phyloP scores from a whole-genome alignment of 768 basidiomycete genomes.

The Phylloporus rhodoxanthus region DNA sequence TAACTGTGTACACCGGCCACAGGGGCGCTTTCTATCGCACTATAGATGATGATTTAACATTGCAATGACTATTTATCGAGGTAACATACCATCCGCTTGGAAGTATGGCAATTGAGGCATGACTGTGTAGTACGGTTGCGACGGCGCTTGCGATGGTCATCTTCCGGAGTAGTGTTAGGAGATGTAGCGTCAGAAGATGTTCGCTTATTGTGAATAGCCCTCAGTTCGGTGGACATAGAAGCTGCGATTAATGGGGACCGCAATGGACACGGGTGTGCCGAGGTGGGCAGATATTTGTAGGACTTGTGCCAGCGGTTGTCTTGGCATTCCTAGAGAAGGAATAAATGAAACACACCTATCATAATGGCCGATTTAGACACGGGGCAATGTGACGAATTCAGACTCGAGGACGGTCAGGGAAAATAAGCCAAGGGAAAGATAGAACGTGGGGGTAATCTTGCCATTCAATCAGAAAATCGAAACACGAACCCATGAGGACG shows the following conservation, averaged over 20 bases:
- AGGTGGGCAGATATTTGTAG: slow-evolving; percentile 27
- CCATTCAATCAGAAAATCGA: slow-evolving; percentile 15
- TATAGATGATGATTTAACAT: slow-evolving; percentile 10
- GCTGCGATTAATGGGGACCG: slow-evolving; percentile 1
- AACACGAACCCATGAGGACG: slow-evolving; percentile 18
- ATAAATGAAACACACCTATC: slow-evolving; percentile 1
- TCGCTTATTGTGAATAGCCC: slow-evolving; percentile 29
- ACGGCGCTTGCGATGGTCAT: slow-evolving; percentile 55
- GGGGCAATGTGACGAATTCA: slow-evolving; percentile 11
- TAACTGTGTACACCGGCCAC: slow-evolving; percentile 40
- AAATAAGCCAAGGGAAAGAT: slow-evolving; percentile 10
- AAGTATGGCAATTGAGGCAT: slow-evolving; percentile 68
- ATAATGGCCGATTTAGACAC: slow-evolving; percentile 9
- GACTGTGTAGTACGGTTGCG: slow-evolving; percentile 72
- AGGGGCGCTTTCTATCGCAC: slow-evolving; percentile 47
- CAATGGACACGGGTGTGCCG: not conserved
- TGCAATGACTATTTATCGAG: not conserved
- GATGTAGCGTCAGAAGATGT: slow-evolving; percentile 20
- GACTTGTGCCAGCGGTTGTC: slow-evolving; percentile 4
- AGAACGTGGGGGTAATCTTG: slow-evolving; percentile 11
- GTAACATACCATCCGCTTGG: slow-evolving; percentile 60
- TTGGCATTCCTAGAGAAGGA: slow-evolving; percentile 17
- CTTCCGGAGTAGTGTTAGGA: slow-evolving; percentile 34
- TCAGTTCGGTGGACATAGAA: slow-evolving; percentile 27
- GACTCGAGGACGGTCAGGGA: slow-evolving; percentile 4